phyloP scores from a whole-genome alignment of 1,139 yeast species.

The Geotrichum bryndzae region DNA sequence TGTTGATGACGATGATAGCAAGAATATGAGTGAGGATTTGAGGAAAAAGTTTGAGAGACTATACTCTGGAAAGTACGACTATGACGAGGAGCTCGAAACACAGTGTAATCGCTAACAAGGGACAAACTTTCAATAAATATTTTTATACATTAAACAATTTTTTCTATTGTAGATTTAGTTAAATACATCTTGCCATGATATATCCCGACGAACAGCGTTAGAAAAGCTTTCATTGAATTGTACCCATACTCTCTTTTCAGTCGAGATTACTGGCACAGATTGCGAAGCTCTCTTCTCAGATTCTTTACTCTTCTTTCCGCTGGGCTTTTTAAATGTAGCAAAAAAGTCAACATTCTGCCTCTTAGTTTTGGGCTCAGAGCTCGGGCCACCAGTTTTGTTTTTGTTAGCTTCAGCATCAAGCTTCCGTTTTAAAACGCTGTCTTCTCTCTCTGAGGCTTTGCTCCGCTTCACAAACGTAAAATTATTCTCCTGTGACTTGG shows the following conservation, averaged over 20 bases:
- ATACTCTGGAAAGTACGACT: background rate
- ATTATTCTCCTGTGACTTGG: constrained; percentile 15
- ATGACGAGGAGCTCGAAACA: constrained; percentile 1
- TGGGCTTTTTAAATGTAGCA: background rate
- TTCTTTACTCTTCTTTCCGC: background rate
- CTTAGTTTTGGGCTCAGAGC: background rate
- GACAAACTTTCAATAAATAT: too few species aligned
- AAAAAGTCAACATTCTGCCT: background rate
- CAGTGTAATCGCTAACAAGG: background rate
- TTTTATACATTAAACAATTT: too few species aligned
- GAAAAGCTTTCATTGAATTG: constrained; percentile 91
- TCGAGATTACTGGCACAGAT: background rate
- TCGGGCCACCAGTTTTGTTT: background rate
- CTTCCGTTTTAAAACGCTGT: background rate
- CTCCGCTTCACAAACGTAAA: constrained; percentile 12
- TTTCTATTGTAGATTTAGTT: background rate
- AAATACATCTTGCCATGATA: constrained; percentile 76
- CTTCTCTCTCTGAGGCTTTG: constrained; percentile 12
- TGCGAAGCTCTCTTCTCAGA: background rate
- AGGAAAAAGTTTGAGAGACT: background rate
- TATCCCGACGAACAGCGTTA: constrained; percentile 83
- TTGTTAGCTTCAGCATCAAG: background rate
- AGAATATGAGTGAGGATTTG: constrained; percentile 4
- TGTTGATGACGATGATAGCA: background rate
- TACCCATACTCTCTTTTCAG: constrained; percentile 57